Evolutionary conservation across 192 early-diverging fungal genomes (phyloP), one percentile per base, ranked within the genome.

Genomic region (Geranomyces michiganensis): DNA sequence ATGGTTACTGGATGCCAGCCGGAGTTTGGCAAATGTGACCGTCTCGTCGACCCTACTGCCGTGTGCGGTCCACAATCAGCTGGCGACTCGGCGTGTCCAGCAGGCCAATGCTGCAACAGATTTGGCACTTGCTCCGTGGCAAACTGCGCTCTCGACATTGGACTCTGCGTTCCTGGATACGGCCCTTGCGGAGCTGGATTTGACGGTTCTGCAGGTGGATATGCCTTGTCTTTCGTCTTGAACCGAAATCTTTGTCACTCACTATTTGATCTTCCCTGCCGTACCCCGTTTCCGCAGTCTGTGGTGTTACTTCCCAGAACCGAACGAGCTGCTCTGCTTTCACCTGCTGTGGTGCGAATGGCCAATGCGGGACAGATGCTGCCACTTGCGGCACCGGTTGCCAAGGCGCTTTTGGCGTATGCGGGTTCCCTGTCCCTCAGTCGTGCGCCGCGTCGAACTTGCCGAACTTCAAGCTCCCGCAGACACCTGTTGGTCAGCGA

Each of bases 391-490:
- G 51, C 8, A 24, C 51, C 19, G 51, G 51, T 24, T 55, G 51
- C 51, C 51, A 55, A 27, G 26, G 26, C 26, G 26, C 51, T 27
- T 55, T 55, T 27, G 51, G 51, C 26, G 51, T 55, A n/a, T 55
- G 51, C 51, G 51, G 51, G 26, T 55, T 55, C 26, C 51, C 51
- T n/a, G 51, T 55, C 51, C 51, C 51, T 15, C 51, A 55, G 14
- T n/a, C 51, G 51, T 55, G 51, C 26, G 21, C 51, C 51, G 51
- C 51, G 26, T n/a, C 26, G 21, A 55, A 55, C 51, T 24, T n/a
- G 21, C 19, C 51, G 51, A 55, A n/a, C 51, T 55, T 24, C 51
- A n/a, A 55, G 51, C 51, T 55, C 26, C 51, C 51, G 51, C 51
- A 55, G 51, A 55, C 51, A 4, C 21, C 51, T 24, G 51, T 27